These are phyloP conservation scores for Tripidium arundinaceum DNA, from an alignment of 202 grass and related monocot species.

Conservation along the genomic window DNA sequence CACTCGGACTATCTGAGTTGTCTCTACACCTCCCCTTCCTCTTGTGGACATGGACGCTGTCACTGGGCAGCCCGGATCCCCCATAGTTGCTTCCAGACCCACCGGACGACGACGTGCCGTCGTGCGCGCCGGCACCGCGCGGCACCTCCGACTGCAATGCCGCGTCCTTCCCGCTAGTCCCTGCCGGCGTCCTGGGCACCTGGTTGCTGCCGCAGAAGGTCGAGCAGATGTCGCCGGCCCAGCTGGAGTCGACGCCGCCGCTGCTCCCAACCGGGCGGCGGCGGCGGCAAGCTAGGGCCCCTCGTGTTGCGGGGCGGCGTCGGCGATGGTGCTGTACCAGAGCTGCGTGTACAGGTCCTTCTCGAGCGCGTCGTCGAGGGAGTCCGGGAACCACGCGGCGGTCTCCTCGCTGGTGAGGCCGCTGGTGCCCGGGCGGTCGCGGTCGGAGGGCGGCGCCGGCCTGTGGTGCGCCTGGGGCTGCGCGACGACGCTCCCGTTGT, in stretches of 20 bases:
- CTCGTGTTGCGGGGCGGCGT: background rate
- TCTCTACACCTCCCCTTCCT: slow-evolving; percentile 62
- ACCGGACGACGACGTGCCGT: slow-evolving; percentile 75
- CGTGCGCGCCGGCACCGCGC: slow-evolving; percentile 33
- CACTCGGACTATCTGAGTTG: slow-evolving; percentile 57
- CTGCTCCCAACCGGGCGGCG: slow-evolving; percentile 36
- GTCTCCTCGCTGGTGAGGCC: slow-evolving; percentile 57
- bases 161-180: slow-evolving; percentile 13
- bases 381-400: slow-evolving; percentile 67
- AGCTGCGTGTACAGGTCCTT: slow-evolving; percentile 70
- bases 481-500: slow-evolving; percentile 68
- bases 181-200: slow-evolving; percentile 18
- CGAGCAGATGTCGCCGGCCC: slow-evolving; percentile 38
- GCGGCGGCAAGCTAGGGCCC: slow-evolving; percentile 1
- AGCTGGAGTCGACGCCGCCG: slow-evolving; percentile 48
- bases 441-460: background rate
- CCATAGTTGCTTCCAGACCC: slow-evolving; percentile 79
- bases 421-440: slow-evolving; percentile 20
- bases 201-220: slow-evolving; percentile 60
- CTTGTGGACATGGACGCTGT: slow-evolving; percentile 44
- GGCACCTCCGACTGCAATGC: slow-evolving; percentile 46
- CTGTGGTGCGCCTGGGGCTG: slow-evolving; percentile 61
- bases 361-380: slow-evolving; percentile 64
- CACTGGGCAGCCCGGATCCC: slow-evolving; percentile 37
- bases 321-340: slow-evolving; percentile 38